Evolutionary conservation across 768 basidiomycete species (phyloP).

Genomic region (Boletus rex-veris): DNA sequence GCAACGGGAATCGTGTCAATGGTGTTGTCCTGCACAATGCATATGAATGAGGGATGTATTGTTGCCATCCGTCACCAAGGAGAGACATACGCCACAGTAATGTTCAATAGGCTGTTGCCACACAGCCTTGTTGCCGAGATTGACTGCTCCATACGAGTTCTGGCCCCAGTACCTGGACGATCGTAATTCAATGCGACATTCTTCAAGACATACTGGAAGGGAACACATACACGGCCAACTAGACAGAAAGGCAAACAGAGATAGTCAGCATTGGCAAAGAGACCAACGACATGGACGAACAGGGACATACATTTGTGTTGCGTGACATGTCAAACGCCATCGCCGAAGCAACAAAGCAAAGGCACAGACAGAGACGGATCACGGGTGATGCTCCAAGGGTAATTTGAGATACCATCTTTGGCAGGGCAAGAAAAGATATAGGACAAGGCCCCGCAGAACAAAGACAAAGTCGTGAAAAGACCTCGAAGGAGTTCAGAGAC

Average conservation of each 20-base stretch:
- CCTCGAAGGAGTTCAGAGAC: background rate
- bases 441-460: background rate
- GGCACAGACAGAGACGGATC: constrained; percentile 13
- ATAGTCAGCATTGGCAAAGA: background rate
- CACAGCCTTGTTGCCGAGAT: constrained; percentile 19
- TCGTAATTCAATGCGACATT: background rate
- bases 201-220: background rate
- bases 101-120: constrained; percentile 32
- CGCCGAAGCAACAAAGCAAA: constrained; percentile 11
- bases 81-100: constrained; percentile 28
- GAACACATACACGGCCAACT: constrained; percentile 27
- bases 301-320: constrained; percentile 23
- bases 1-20: constrained; percentile 61
- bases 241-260: background rate
- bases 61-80: background rate
- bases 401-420: constrained; percentile 11
- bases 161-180: constrained; percentile 34
- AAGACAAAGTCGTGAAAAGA: background rate
- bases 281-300: background rate
- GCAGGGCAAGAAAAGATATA: background rate
- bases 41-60: background rate
- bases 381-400: background rate
- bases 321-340: constrained; percentile 26
- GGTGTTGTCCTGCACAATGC: constrained; percentile 42
- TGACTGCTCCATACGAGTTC: constrained; percentile 33